Evolutionary conservation across 768 basidiomycete genomes (phyloP).

Genomic region (Dentipellis sp.): DNA sequence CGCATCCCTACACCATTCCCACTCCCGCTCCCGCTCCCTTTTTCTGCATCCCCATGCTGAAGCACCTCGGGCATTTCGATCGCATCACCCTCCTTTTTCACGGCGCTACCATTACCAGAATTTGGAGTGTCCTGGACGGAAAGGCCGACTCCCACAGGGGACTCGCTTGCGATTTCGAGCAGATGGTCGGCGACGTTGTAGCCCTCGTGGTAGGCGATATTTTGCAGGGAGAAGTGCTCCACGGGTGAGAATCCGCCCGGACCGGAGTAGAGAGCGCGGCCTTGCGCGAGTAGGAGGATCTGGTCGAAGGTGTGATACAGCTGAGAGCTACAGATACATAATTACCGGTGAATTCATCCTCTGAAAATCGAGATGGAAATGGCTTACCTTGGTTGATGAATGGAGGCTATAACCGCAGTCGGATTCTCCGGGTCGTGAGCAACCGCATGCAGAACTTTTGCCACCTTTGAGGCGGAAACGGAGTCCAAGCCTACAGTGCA

Average conservation of each 20-base stretch:
- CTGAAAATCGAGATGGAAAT: too few species aligned
- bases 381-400: too few species aligned
- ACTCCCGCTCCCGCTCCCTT: not conserved
- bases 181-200: constrained; percentile 94
- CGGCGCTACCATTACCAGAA: not conserved
- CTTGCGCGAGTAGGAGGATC: constrained; percentile 47
- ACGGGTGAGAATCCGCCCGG: constrained; percentile 59
- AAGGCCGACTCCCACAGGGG: constrained; percentile 40
- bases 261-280: constrained; percentile 35
- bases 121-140: constrained; percentile 2
- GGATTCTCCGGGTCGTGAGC: constrained; percentile 17
- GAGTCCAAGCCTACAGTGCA: not conserved
- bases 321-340: constrained; percentile 70
- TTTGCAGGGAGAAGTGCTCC: constrained; percentile 44
- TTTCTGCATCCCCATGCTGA: not conserved
- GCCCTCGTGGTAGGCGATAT: constrained; percentile 53
- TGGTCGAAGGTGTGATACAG: constrained; percentile 53
- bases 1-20: not conserved
- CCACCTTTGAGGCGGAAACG: constrained; percentile 23
- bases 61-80: not conserved
- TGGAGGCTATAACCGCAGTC: too few species aligned
- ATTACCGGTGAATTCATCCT: constrained; percentile 43
- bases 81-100: not conserved
- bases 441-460: constrained; percentile 38
- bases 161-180: constrained; percentile 75